Evolutionary conservation across 2,329 filamentous ascomycete genomes (phyloP).

Genomic region (Dactylella cylindrospora): DNA sequence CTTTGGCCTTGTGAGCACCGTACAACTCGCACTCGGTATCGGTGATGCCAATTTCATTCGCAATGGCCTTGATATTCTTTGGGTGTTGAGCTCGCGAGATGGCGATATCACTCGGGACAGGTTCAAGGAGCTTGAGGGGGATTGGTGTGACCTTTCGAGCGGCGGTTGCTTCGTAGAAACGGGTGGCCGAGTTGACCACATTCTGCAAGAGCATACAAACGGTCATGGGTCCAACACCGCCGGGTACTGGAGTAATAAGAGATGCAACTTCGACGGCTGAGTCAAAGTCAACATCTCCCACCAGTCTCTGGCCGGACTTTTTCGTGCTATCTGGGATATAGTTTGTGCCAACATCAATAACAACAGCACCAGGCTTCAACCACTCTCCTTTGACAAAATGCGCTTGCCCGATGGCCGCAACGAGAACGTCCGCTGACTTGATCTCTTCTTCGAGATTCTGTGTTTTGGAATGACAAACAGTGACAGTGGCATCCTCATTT

Average conservation of each 20-base stretch:
- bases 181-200: constrained; percentile 80
- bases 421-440: constrained; percentile 81
- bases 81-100: constrained; percentile 85
- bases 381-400: constrained; percentile 91
- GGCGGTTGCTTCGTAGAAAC: constrained; percentile 81
- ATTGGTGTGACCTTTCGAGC: constrained; percentile 76
- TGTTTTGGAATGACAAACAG: constrained; percentile 90
- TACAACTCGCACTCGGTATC: constrained; percentile 91
- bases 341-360: constrained; percentile 97
- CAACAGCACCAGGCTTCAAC: constrained; percentile 90
- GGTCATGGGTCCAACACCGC: constrained; percentile 97
- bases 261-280: constrained; percentile 82
- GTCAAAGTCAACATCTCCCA: constrained; percentile 93
- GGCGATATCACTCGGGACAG: constrained; percentile 93
- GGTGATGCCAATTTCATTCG: constrained; percentile 82
- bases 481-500: constrained; percentile 95
- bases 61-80: constrained; percentile 85
- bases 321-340: constrained; percentile 84
- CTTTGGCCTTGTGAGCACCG: constrained; percentile 93
- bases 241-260: constrained; percentile 86
- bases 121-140: constrained; percentile 74
- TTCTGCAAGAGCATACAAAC: constrained; percentile 98
- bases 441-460: constrained; percentile 70
- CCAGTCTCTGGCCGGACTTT: constrained; percentile 88
- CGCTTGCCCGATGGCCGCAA: constrained; percentile 86